These are phyloP conservation scores for Gentiana straminea DNA, from an alignment of 257 asterid genomes.

Conservation along the genomic window DNA sequence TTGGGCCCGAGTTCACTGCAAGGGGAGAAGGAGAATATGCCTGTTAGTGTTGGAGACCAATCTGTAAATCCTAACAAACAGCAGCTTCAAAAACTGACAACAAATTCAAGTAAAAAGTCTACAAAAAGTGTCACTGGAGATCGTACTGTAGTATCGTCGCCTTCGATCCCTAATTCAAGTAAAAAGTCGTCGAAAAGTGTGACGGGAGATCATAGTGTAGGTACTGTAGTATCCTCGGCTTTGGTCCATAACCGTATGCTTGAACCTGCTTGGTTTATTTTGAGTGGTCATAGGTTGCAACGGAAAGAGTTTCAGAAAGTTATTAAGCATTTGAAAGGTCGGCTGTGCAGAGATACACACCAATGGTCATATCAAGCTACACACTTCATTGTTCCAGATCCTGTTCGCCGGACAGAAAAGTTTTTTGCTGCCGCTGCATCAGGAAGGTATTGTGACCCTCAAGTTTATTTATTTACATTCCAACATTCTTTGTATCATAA, in stretches of 20 bases:
- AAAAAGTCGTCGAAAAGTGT: constrained; percentile 17
- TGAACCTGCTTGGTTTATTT: constrained; percentile 56
- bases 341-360: constrained; percentile 80
- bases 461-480: no score
- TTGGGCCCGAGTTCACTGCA: constrained; percentile 29
- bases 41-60: constrained; percentile 7
- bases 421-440: constrained; percentile 96
- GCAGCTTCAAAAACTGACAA: constrained; percentile 13
- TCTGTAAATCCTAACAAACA: constrained; percentile 15
- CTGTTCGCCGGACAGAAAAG: constrained; percentile 80
- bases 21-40: constrained; percentile 37
- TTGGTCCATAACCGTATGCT: no score
- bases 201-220: constrained; percentile 6
- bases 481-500: background rate
- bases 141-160: constrained; percentile 8
- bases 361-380: constrained; percentile 97
- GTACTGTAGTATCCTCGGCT: background rate
- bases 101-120: constrained; percentile 17
- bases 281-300: constrained; percentile 76
- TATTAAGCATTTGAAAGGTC: constrained; percentile 56
- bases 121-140: constrained; percentile 5
- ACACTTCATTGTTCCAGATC: constrained; percentile 82
- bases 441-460: constrained; percentile 50
- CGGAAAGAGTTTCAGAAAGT: constrained; percentile 82
- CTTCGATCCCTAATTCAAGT: constrained; percentile 11